Evolutionary conservation across 257 asterid genomes (phyloP), one percentile per base, ranked within the genome.

Genomic region (Perilla frutescens): DNA sequence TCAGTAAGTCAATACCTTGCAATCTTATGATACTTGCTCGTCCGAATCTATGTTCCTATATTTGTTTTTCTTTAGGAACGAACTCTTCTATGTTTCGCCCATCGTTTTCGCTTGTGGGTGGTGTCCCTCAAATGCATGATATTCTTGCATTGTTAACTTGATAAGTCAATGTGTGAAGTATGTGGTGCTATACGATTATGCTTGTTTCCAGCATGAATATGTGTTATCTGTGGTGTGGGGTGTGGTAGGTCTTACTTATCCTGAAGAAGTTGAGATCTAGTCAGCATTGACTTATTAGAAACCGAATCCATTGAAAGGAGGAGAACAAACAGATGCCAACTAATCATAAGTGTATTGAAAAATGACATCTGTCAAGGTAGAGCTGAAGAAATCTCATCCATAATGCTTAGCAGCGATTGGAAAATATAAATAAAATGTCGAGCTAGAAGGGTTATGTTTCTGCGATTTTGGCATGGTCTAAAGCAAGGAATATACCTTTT

Each of bases 1-100:
- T 73, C 97, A 83, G 98, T 92, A 82, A 88, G 97, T 84, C 72
- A 9, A 58, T 58, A 36, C 71, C 43, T 48, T 58, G 43, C 55
- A 14, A 56, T 4, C 51, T 59, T 29, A 2, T 72, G 32, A 43
- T 57, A 41, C 26, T 8, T 15, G 34, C 61, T 72, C 20, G 31
- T 29, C 13, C 26, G 6, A 15, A 60, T 72, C 7, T 31, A n/a
- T 26, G 2, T 41, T n/a, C 61, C 39, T 48, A 62, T 63, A 6
- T 65, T 51, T 62, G 14, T 20, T 20, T 53, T 47, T 39, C 32
- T 12, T 45, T 31, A 48, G 8, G 37, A 31, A 37, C 41, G 8
- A 6, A 39, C 45, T 12, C 32, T 32, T 20, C 44, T 41, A 13
- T 39, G 40, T 45, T 41, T n/a, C n/a, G 48, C 31, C 37, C 2